phyloP scores from a whole-genome alignment of 345 rosid genomes.

The Excoecaria cochinchinensis region DNA sequence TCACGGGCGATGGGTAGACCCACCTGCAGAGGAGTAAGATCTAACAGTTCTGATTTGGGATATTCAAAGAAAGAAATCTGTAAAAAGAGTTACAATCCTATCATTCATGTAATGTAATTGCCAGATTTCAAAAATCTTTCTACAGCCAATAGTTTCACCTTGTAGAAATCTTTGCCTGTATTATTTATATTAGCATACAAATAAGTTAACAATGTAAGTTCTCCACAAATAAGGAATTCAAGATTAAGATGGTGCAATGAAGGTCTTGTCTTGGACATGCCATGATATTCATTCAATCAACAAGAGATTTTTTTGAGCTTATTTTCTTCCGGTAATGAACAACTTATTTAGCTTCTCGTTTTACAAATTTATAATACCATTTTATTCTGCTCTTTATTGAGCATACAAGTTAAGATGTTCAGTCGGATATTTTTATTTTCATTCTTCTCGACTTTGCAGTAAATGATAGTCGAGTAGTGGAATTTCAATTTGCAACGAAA shows the following conservation, averaged over 20 bases:
- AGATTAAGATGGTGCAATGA: neutral
- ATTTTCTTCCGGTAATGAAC: too few relatives aligned
- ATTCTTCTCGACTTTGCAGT: too few relatives aligned
- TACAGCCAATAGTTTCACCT: neutral
- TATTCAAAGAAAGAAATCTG: constrained; percentile 1
- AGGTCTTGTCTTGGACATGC: neutral
- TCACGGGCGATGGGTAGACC: constrained; percentile 90
- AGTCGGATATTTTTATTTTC: too few relatives aligned
- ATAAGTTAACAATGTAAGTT: neutral
- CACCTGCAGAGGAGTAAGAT: constrained; percentile 59
- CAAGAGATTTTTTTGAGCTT: too few relatives aligned
- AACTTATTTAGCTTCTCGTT: neutral
- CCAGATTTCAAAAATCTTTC: neutral
- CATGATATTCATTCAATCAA: too few relatives aligned
- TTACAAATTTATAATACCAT: too few relatives aligned
- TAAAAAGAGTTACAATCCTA: neutral
- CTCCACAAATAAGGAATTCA: constrained; percentile 5
- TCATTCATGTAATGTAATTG: neutral
- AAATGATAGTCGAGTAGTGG: too few relatives aligned
- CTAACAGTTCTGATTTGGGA: neutral
- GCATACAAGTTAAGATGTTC: too few relatives aligned
- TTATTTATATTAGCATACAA: neutral
- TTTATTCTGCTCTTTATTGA: too few relatives aligned
- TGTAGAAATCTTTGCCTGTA: constrained; percentile 7
- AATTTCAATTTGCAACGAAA: too few relatives aligned